These are phyloP conservation scores for Cucumis cinereus DNA, from an alignment of 306 rosid genomes.

Conservation along the genomic window DNA sequence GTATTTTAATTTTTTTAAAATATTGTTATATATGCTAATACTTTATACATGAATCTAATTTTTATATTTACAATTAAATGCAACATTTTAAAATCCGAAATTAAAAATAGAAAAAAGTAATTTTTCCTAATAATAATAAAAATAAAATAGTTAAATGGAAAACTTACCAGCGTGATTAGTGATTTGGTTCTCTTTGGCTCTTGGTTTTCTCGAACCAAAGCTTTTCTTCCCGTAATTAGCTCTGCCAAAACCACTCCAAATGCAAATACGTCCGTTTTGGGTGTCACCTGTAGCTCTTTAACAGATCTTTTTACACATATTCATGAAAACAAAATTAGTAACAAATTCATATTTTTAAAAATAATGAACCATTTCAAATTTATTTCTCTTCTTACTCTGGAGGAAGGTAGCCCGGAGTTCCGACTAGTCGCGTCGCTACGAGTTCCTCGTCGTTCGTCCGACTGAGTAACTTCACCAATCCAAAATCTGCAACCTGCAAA, in stretches of 20 bases:
- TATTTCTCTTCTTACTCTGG: slow-evolving; percentile 49
- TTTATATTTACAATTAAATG: no score
- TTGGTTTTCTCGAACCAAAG: slow-evolving; percentile 46
- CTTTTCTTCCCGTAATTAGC: slow-evolving; percentile 65
- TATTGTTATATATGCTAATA: no score
- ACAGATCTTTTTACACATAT: slow-evolving; percentile 35
- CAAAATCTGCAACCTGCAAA: slow-evolving; percentile 72
- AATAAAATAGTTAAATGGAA: background rate
- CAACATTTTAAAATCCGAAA: no score
- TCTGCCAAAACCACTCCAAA: slow-evolving; percentile 78
- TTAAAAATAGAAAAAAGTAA: no score
- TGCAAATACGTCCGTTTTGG: slow-evolving; percentile 79
- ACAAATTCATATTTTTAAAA: background rate
- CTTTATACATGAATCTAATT: no score
- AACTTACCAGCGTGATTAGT: slow-evolving; percentile 47
- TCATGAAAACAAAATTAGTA: background rate
- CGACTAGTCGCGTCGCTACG: slow-evolving; percentile 65
- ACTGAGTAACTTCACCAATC: slow-evolving; percentile 64
- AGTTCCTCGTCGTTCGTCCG: slow-evolving; percentile 57
- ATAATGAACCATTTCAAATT: background rate
- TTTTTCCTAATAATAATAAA: no score
- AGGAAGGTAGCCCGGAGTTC: slow-evolving; percentile 95
- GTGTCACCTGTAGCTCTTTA: slow-evolving; percentile 77
- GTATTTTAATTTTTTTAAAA: no score
- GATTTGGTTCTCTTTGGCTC: slow-evolving; percentile 47